These are phyloP conservation scores for Vaccinium macrocarpon DNA, from an alignment of 148 eudicot species.

Conservation along the genomic window DNA sequence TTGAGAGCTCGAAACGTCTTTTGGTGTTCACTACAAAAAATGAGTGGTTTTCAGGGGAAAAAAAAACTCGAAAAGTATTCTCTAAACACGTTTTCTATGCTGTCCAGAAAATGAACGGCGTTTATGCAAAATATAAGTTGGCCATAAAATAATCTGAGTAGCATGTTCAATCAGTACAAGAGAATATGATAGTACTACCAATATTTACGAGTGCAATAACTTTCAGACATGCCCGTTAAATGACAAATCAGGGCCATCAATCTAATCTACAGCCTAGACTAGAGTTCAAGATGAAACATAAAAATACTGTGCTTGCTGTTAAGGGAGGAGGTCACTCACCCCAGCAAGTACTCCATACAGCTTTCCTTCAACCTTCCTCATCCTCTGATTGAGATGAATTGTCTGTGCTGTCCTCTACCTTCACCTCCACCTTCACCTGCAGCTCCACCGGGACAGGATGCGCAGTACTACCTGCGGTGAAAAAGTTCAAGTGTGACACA, in stretches of 20 bases:
- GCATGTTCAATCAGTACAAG: neutral
- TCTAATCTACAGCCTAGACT: neutral
- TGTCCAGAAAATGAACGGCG: neutral
- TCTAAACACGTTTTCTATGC: neutral
- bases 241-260: slow-evolving; percentile 2
- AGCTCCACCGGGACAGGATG: slow-evolving; percentile 28
- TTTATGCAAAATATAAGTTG: neutral
- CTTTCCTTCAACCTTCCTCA: slow-evolving; percentile 26
- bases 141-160: neutral
- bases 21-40: neutral
- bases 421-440: slow-evolving; percentile 25
- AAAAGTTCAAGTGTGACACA: neutral
- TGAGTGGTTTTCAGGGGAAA: neutral
- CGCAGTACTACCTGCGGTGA: slow-evolving; percentile 19
- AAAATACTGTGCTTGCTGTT: neutral
- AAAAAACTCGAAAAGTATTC: neutral
- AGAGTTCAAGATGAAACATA: neutral
- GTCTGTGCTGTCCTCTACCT: slow-evolving; percentile 11
- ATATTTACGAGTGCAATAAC: neutral
- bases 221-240: neutral
- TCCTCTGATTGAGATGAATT: slow-evolving; percentile 27
- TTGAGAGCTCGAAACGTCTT: neutral
- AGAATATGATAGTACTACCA: neutral
- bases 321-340: slow-evolving; percentile 19
- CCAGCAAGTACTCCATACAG: slow-evolving; percentile 11